Evolutionary conservation across 2,329 filamentous ascomycete species (phyloP).

Genomic region (Fusarium illudens): DNA sequence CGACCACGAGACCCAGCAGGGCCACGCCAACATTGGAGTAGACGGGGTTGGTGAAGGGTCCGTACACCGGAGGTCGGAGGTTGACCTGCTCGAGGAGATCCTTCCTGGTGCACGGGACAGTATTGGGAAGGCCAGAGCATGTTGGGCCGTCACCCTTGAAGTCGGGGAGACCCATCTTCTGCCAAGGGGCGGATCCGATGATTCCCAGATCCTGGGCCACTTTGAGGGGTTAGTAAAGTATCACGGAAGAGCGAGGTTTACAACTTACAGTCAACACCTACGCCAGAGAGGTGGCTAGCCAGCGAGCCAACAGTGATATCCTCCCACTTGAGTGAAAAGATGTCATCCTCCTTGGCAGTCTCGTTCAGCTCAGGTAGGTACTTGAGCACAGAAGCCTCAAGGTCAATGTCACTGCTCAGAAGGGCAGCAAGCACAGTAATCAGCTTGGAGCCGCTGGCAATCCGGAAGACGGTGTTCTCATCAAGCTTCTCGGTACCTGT

Average conservation of each 20-base stretch:
- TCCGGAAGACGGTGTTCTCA: conserved; percentile 46
- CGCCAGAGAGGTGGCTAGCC: conserved; percentile 56
- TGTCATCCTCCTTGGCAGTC: conserved; percentile 37
- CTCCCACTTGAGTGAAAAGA: conserved; percentile 54
- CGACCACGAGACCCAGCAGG: conserved; percentile 55
- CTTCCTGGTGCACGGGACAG: conserved; percentile 42
- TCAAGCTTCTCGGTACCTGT: conserved; percentile 41
- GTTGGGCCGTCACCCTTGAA: conserved; percentile 42
- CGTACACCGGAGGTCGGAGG: conserved; percentile 49
- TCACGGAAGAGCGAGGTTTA: background rate
- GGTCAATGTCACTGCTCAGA: conserved; percentile 41
- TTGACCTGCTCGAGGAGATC: conserved; percentile 44
- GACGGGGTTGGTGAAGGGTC: conserved; percentile 53
- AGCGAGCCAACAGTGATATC: conserved; percentile 57
- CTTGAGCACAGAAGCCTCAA: conserved; percentile 55
- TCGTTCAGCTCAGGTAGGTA: conserved; percentile 52
- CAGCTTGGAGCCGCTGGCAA: conserved; percentile 49
- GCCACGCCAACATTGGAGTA: conserved; percentile 61
- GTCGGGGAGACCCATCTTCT: conserved; percentile 45
- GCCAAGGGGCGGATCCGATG: conserved; percentile 40
- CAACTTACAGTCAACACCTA: conserved; percentile 49
- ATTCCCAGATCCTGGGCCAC: conserved; percentile 47
- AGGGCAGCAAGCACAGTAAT: conserved; percentile 46
- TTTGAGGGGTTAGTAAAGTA: conserved; percentile 19
- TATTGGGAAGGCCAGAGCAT: conserved; percentile 49